A percentile compares a stretch with the other conserved stretches of the same genome.
Evolutionary conservation across 345 rosid genomes (phyloP).

Genomic region (Salix exigua): DNA sequence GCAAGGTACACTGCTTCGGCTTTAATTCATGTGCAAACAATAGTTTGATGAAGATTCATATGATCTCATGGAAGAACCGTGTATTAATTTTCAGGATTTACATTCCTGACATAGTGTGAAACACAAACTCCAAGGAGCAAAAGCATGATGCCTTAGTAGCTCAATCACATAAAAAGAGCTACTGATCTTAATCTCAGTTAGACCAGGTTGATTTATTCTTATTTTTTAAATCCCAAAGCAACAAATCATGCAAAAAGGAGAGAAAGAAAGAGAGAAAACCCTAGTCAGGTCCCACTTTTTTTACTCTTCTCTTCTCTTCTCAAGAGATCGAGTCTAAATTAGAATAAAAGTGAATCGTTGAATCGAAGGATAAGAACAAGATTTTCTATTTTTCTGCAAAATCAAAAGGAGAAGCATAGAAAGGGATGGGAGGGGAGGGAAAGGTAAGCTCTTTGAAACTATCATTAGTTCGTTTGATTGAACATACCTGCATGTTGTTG

Average conservation of each 20-base stretch:
- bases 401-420: slow-evolving; percentile 18
- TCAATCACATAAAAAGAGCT: slow-evolving; percentile 57
- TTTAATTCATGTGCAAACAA: background rate
- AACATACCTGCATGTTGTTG: slow-evolving; percentile 95
- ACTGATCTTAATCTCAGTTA: slow-evolving; percentile 41
- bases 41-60: slow-evolving; percentile 16
- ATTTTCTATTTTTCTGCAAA: slow-evolving; percentile 19
- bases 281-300: slow-evolving; percentile 27
- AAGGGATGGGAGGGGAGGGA: slow-evolving; percentile 17
- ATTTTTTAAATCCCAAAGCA: slow-evolving; percentile 42
- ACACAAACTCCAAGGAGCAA: slow-evolving; percentile 50
- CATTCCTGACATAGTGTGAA: slow-evolving; percentile 27
- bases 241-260: slow-evolving; percentile 40
- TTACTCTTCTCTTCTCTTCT: slow-evolving; percentile 9
- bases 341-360: slow-evolving; percentile 23
- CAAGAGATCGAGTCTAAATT: slow-evolving; percentile 16
- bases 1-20: background rate
- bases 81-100: slow-evolving; percentile 18
- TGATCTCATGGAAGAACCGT: slow-evolving; percentile 9
- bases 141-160: slow-evolving; percentile 41
- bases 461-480: background rate
- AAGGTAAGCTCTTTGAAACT: slow-evolving; percentile 18
- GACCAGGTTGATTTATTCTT: slow-evolving; percentile 36
- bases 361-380: slow-evolving; percentile 23
- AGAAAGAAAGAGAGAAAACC: slow-evolving; percentile 17